Evolutionary conservation across 1,139 yeast genomes (phyloP), one percentile per base, ranked within the genome.

Genomic region (Schizosaccharomyces versatilis): DNA sequence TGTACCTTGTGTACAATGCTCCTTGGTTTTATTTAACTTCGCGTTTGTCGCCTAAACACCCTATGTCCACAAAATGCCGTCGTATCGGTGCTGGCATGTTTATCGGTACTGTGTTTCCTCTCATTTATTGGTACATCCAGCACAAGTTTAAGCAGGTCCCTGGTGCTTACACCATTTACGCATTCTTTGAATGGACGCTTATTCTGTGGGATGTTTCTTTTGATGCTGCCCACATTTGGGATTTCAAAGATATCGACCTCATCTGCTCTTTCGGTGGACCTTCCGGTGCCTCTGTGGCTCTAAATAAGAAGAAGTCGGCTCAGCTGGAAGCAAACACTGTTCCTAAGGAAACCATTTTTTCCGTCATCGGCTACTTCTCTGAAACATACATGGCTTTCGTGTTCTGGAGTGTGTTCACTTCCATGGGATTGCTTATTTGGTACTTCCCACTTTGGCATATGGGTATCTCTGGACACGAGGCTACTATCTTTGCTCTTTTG

Each of bases 371-470:
- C 32, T 60, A 61, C 47, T 38, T 53, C 12, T 56, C 57, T 8
- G 55, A 58, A 38, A 56, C 59, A 7, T 59, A 59, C 44, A 52
- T 58, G 19, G 58, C 60, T 41, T 81, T 78, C 65, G 73, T 84
- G 57, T 84, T 84, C 65, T 90, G 96, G 95, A 74, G 96, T 0
- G 79, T 81, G 17, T 62, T 78, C 53, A 82, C 97, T 1, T 77
- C 95, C 0, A 71, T 90, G 59, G 82, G 86, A 54, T 74, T 93
- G 57, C 78, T 93, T 64, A 80, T 90, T 54, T 90, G 98, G 98
- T 85, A 84, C 69, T 90, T 90, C 73, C 98, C 98, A 15, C 73
- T 90, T 59, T 90, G 98, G 98, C 78, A 82, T 65, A 86, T 90
- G 97, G 97, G 97, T 7, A 81, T 90, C 57, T 51, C 60, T 38